phyloP scores from a whole-genome alignment of 805 yeast species.

The Yamadazyma endophytica region DNA sequence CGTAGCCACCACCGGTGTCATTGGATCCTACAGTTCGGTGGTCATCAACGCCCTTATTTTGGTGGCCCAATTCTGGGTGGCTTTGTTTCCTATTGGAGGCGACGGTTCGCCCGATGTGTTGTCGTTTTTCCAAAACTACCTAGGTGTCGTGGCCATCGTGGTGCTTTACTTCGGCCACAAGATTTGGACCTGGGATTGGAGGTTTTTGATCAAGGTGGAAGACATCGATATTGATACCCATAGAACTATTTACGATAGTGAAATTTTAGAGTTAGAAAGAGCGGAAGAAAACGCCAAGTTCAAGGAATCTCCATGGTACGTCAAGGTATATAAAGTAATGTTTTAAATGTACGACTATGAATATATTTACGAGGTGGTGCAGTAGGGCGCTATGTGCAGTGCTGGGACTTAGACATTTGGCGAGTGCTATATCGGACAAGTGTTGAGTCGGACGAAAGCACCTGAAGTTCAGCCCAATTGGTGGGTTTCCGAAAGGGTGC shows the following conservation, averaged over 20 bases:
- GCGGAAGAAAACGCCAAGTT: slow-evolving; percentile 19
- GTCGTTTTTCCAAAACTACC: slow-evolving; percentile 29
- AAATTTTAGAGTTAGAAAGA: slow-evolving; percentile 28
- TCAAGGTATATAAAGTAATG: slow-evolving; percentile 12
- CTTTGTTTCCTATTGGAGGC: slow-evolving; percentile 35
- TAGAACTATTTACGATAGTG: slow-evolving; percentile 31
- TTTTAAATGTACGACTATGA: slow-evolving; percentile 6
- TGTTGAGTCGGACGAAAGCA: too few relatives aligned
- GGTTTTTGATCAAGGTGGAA: slow-evolving; percentile 18
- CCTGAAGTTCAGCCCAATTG: too few relatives aligned
- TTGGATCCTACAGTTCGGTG: slow-evolving; percentile 35
- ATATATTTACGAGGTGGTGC: neutral
- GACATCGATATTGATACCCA: slow-evolving; percentile 29
- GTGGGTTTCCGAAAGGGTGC: too few relatives aligned
- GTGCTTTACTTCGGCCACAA: slow-evolving; percentile 30
- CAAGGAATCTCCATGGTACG: slow-evolving; percentile 14
- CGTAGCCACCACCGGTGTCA: slow-evolving; percentile 35
- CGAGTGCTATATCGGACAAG: too few relatives aligned
- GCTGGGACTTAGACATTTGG: too few relatives aligned
- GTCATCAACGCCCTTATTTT: slow-evolving; percentile 28
- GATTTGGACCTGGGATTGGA: slow-evolving; percentile 28
- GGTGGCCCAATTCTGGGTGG: slow-evolving; percentile 43
- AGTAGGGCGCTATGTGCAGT: too few relatives aligned
- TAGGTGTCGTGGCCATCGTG: slow-evolving; percentile 30
- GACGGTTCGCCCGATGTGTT: slow-evolving; percentile 20